Evolutionary conservation across 1,284 basidiomycete genomes (phyloP), one percentile per base, ranked within the genome.

Genomic region (Apiotrichum sp.): DNA sequence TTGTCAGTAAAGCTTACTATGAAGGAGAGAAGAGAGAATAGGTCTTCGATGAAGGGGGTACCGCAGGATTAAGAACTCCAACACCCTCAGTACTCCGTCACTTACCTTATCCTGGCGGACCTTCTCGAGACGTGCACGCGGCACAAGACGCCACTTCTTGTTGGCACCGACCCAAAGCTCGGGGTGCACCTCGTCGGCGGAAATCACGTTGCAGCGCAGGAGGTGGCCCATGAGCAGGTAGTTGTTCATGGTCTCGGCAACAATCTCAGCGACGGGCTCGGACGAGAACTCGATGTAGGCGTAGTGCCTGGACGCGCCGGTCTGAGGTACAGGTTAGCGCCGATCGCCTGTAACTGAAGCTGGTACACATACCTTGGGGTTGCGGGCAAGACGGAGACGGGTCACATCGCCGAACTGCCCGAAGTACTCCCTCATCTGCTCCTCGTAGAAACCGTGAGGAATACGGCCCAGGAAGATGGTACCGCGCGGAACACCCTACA

Each of bases 211-310:
- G 78, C 95, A 97, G 58, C 84, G 85, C 48, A 99, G 80, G 62
- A 99, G 86, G 68, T 96, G 91, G 3, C 93, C 93, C 80, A 89
- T 85, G 63, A 99, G 81, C 34, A 99, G 83, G 76, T 98, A 99
- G 78, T 98, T 98, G 81, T 99, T 85, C 95, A 98, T 98, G 46
- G 96, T 98, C 70, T 98, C 96, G 6, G 89, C 87, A 9, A 98
- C 96, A 61, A 99, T 97, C 70, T 90, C 79, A 0, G 95, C 93
- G 44, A 98, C 93, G 1, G 88, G 83, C 13, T 83, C 81, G 39
- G 90, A 92, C 57, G 86, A 84, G 73, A 99, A 96, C 77, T 98
- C 95, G 69, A 99, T 81, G 78, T 97, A 98, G 2, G 84, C 95
- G 74, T 97, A 98, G 77, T 98, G 95, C 76, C 96, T 97, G 36